These are phyloP conservation scores for Wallacemonas sp. DNA, from an alignment of 208 protist genomes.

Conservation along the genomic window DNA sequence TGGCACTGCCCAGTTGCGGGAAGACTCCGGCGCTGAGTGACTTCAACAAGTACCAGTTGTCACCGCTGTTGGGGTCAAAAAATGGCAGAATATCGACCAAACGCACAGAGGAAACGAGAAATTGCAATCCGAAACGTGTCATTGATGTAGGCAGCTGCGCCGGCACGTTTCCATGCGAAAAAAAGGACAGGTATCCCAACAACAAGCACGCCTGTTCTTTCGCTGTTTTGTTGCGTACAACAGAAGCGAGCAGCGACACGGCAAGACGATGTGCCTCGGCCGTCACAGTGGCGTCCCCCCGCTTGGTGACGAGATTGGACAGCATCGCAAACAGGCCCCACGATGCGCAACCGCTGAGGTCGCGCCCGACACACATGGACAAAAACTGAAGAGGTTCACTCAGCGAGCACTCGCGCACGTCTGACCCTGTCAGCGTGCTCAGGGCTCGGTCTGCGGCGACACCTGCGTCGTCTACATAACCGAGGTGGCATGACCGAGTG, in stretches of 20 bases:
- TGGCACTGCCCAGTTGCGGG: background rate
- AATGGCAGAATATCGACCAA: background rate
- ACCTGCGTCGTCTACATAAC: too few species aligned
- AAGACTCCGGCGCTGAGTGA: background rate
- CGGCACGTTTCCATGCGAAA: background rate
- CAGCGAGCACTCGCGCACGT: background rate
- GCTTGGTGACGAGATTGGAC: slow-evolving; percentile 3
- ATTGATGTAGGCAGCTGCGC: background rate
- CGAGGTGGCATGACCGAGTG: background rate
- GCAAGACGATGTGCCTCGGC: background rate
- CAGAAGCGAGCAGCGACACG: background rate
- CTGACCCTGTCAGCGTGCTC: background rate
- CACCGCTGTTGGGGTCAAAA: background rate
- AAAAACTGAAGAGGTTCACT: background rate
- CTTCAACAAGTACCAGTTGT: background rate
- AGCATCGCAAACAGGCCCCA: slow-evolving; percentile 10
- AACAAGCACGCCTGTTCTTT: background rate
- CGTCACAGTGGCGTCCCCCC: background rate
- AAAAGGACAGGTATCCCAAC: background rate
- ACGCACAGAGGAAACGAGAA: background rate
- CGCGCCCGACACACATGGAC: background rate
- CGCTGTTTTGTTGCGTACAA: background rate
- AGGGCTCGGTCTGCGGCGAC: background rate
- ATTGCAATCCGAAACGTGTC: slow-evolving; percentile 1
- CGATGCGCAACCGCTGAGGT: background rate